Evolutionary conservation across 2,329 filamentous ascomycete genomes (phyloP).

Genomic region (Colletotrichum sp.): DNA sequence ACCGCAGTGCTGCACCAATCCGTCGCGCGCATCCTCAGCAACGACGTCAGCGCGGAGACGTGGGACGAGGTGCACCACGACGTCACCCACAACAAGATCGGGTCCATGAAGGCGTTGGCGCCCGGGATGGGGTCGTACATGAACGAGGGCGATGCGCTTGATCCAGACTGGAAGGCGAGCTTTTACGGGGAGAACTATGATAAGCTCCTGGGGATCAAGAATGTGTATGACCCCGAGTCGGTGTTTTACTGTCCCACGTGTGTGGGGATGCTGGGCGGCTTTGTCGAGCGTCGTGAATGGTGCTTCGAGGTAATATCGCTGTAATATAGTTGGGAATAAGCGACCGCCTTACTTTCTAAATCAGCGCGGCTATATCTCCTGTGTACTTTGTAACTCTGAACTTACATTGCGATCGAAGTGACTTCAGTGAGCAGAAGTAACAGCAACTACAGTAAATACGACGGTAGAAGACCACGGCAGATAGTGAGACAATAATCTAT

Average conservation of each 20-base stretch:
- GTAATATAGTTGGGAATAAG: not conserved
- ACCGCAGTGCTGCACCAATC: not conserved
- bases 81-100: not conserved
- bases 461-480: not conserved
- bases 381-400: not conserved
- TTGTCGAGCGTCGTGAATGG: not conserved
- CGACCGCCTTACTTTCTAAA: not conserved
- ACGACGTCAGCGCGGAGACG: not conserved
- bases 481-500: not conserved
- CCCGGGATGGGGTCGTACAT: not conserved
- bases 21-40: not conserved
- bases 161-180: not conserved
- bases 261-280: not conserved
- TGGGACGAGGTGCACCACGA: not conserved
- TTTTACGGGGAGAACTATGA: not conserved
- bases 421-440: not conserved
- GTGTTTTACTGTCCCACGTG: not conserved
- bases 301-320: not conserved
- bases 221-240: not conserved
- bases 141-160: not conserved
- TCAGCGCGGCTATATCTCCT: not conserved
- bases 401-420: not conserved
- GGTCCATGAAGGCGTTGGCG: not conserved
- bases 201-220: not conserved
- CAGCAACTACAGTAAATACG: not conserved